phyloP scores from a whole-genome alignment of 129 eudicot genomes.

The Silybum marianum region DNA sequence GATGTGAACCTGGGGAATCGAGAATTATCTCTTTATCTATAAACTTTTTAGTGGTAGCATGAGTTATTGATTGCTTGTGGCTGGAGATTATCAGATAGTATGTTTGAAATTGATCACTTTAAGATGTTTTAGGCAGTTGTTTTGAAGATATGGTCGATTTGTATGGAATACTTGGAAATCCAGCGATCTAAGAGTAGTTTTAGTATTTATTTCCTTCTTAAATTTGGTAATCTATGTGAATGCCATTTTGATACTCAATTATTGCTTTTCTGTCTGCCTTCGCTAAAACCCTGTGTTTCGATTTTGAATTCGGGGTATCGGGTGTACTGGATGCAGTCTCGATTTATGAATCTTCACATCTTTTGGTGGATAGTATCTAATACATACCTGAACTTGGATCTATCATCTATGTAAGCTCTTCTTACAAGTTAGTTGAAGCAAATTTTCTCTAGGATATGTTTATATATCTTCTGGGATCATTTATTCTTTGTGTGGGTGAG shows the following conservation, averaged over 20 bases:
- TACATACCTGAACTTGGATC: too few relatives aligned
- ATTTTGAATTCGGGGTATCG: not conserved
- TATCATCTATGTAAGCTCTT: too few relatives aligned
- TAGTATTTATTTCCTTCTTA: not conserved
- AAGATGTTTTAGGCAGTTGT: slow-evolving; percentile 1
- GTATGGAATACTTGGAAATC: not conserved
- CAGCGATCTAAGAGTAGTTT: not conserved
- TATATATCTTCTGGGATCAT: not conserved
- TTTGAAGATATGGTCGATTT: slow-evolving; percentile 3
- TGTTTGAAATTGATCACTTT: slow-evolving; percentile 7
- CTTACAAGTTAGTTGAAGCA: too few relatives aligned
- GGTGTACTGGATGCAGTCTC: not conserved
- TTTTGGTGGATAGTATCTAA: slow-evolving; percentile 3
- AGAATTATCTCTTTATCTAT: not conserved
- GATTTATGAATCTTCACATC: not conserved
- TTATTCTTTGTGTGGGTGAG: not conserved
- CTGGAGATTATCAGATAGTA: not conserved
- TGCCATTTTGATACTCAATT: not conserved
- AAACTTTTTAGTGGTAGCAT: not conserved
- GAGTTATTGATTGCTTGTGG: not conserved
- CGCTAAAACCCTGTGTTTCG: slow-evolving; percentile 4
- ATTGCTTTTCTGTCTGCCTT: not conserved
- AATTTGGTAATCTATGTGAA: not conserved
- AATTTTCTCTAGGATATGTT: not conserved
- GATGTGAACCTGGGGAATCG: slow-evolving; percentile 3